A percentile compares a stretch with the other conserved stretches of the same genome.
Evolutionary conservation across 139 green algal species (phyloP).

Genomic region (Zygnema circumcarinatum): DNA sequence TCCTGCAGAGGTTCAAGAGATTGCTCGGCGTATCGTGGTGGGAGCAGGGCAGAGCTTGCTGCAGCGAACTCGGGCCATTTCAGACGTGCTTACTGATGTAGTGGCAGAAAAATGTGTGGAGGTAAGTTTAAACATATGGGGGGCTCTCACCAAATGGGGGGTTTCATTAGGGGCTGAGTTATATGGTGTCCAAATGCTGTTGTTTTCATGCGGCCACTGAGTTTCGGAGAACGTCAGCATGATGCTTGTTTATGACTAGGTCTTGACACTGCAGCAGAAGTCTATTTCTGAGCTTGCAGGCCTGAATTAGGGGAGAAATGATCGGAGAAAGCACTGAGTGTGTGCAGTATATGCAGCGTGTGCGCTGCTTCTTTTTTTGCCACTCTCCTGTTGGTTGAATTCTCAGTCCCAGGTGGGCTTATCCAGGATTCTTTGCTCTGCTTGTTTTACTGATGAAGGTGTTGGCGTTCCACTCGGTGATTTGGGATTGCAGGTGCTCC

Average conservation of each 20-base stretch:
- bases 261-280: too few relatives aligned
- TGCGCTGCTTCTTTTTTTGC: too few relatives aligned
- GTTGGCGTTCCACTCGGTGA: not conserved
- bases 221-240: too few relatives aligned
- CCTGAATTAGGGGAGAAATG: too few relatives aligned
- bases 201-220: too few relatives aligned
- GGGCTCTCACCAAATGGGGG: not conserved
- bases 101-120: conserved; percentile 53
- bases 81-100: conserved; percentile 39
- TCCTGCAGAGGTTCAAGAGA: not conserved
- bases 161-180: not conserved
- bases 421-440: not conserved
- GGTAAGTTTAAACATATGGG: conserved; percentile 23
- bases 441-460: not conserved
- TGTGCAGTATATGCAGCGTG: too few relatives aligned
- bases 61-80: not conserved
- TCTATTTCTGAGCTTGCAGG: too few relatives aligned
- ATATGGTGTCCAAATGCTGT: not conserved
- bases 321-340: too few relatives aligned
- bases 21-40: not conserved
- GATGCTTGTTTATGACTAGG: too few relatives aligned
- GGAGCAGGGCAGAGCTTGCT: not conserved
- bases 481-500: conserved; percentile 61
- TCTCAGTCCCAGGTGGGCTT: too few relatives aligned
- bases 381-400: too few relatives aligned